Evolutionary conservation across 345 rosid genomes (phyloP), one percentile per base, ranked within the genome.

Genomic region (Eucalyptus curtisii): DNA sequence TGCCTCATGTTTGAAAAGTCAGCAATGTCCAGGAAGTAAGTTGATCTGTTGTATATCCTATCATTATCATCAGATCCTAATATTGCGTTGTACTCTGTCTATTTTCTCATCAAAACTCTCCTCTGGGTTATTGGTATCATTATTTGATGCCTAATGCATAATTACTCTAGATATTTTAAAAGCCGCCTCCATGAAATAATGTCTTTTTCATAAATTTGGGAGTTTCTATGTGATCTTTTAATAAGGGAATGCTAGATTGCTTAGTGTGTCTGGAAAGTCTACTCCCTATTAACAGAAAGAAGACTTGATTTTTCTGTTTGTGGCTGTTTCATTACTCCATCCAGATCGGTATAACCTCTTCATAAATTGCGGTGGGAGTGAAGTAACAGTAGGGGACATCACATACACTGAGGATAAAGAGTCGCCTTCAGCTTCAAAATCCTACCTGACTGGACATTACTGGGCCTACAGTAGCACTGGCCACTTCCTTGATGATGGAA

Each of bases 381-480:
- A 68, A 5, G 49, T 31, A 64, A 61, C 13, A 25, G 12, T 89
- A 6, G 85, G 61, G 5, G 2, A 40, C 13, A 17, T 5, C 31
- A 25, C 49, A 27, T 89, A 86, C 52, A 37, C 37, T 2, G 88
- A 40, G 10, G 90, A 89, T 49, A 30, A 7, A 3, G 47, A 64
- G 50, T n/a, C 7, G 42, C 53, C 87, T 45, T 37, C 85, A 86
- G 68, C 90, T 68, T 13, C 86, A 85, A 85, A 22, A 5, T 89
- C 27, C 84, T 48, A 25, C 49, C 40, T 9, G n/a, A 64, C 87
- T 48, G 37, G 16, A 15, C 8, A 55, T 64, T 66, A 85, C 33
- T 88, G 89, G 89, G 89, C 61, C 30, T 88, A 42, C n/a, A 85
- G 80, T 59, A 61, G 87, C 53, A 88, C 87, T 40, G 89, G 89